A percentile compares a stretch with the other conserved stretches of the same genome.
phyloP scores from a whole-genome alignment of 2,329 filamentous ascomycete species.

The Leptographium radiaticola region DNA sequence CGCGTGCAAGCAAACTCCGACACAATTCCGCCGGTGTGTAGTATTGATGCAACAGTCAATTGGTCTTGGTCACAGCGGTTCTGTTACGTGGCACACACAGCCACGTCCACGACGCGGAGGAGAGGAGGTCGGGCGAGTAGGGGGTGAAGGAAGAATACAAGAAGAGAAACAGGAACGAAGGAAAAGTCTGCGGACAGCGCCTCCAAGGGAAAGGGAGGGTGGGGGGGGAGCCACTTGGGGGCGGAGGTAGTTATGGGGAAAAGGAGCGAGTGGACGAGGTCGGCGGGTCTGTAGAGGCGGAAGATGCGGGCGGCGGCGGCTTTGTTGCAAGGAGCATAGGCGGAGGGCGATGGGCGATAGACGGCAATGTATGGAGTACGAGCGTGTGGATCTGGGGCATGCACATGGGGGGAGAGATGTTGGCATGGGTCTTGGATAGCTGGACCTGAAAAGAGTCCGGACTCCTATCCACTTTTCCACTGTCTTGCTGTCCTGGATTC shows the following conservation, averaged over 20 bases:
- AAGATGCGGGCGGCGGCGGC: not conserved
- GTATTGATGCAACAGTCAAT: too few relatives aligned
- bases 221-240: not conserved
- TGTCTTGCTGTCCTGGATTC: too few relatives aligned
- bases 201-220: not conserved
- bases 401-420: too few relatives aligned
- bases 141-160: not conserved
- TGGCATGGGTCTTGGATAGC: too few relatives aligned
- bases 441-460: too few relatives aligned
- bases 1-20: too few relatives aligned
- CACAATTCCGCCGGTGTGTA: too few relatives aligned
- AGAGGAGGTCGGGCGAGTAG: not conserved
- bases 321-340: not conserved
- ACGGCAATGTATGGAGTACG: too few relatives aligned
- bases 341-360: not conserved
- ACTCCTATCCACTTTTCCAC: too few relatives aligned
- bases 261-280: not conserved
- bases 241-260: not conserved
- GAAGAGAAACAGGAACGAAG: not conserved
- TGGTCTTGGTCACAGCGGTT: too few relatives aligned
- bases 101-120: not conserved
- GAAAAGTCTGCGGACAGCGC: not conserved
- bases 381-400: not conserved
- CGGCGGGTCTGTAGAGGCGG: not conserved
- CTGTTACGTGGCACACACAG: not conserved